phyloP scores from a whole-genome alignment of 805 yeast species.

The Monosporozyma aquatica region DNA sequence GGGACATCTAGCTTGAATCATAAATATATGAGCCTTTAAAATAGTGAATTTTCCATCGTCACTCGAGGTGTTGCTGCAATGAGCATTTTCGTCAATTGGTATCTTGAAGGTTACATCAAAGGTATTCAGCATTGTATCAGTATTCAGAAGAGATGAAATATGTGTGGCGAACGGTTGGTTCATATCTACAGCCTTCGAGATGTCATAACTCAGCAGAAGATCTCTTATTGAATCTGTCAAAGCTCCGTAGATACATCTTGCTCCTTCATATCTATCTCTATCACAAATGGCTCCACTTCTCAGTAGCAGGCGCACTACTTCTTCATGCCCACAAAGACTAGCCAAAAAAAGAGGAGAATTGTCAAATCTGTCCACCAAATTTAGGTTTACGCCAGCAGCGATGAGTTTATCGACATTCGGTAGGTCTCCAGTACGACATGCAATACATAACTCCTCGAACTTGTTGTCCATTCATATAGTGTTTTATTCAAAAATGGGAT shows the following conservation, averaged over 20 bases:
- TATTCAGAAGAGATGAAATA: slow-evolving; percentile 37
- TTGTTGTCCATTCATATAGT: slow-evolving; percentile 16
- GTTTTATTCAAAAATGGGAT: neutral
- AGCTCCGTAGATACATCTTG: slow-evolving; percentile 71
- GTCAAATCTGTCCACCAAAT: slow-evolving; percentile 58
- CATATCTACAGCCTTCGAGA: slow-evolving; percentile 58
- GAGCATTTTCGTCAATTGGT: too few relatives aligned
- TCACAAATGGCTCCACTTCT: slow-evolving; percentile 69
- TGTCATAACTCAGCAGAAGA: slow-evolving; percentile 49
- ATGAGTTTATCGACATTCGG: slow-evolving; percentile 53
- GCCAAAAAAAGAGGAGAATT: slow-evolving; percentile 68
- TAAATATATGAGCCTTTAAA: slow-evolving; percentile 32
- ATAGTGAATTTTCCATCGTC: neutral
- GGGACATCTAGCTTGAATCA: slow-evolving; percentile 33
- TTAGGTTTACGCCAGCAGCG: slow-evolving; percentile 40
- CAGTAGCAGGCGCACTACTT: slow-evolving; percentile 51
- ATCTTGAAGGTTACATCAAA: neutral
- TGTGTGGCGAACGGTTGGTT: slow-evolving; percentile 68
- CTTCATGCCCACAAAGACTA: slow-evolving; percentile 64
- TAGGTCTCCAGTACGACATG: slow-evolving; percentile 62
- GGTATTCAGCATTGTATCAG: slow-evolving; percentile 13
- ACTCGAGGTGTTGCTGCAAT: too few relatives aligned
- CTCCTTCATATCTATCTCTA: slow-evolving; percentile 75
- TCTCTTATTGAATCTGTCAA: slow-evolving; percentile 56
- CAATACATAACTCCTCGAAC: slow-evolving; percentile 45